These are phyloP conservation scores for Podila epigama DNA, from an alignment of 192 early-diverging fungal species.

Conservation along the genomic window DNA sequence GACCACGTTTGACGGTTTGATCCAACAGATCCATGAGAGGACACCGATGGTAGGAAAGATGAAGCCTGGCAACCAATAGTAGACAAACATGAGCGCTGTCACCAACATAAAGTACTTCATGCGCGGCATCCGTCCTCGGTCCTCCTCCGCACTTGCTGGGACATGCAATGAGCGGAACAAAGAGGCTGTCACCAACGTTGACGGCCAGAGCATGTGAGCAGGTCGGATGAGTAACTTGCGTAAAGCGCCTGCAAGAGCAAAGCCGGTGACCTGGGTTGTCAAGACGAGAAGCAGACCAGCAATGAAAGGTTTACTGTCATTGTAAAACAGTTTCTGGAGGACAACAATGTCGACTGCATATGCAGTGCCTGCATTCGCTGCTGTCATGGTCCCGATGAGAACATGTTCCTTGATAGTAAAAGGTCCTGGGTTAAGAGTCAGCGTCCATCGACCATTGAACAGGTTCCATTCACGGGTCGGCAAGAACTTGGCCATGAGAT, in stretches of 20 bases:
- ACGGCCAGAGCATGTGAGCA: conserved; percentile 70
- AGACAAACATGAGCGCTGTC: conserved; percentile 49
- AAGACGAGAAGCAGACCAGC: conserved; percentile 53
- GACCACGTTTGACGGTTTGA: conserved; percentile 40
- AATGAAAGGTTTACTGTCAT: conserved; percentile 34
- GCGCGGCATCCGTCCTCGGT: conserved; percentile 37
- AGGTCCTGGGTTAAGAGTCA: conserved; percentile 62
- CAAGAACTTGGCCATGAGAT: conserved; percentile 52
- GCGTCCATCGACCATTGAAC: conserved; percentile 42
- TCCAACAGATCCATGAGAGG: conserved; percentile 57
- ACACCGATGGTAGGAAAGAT: conserved; percentile 52
- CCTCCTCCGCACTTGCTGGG: conserved; percentile 6
- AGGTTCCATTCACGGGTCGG: conserved; percentile 57
- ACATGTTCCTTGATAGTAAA: conserved; percentile 70
- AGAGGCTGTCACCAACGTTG: conserved; percentile 63
- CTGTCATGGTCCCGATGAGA: conserved; percentile 50
- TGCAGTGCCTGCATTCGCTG: conserved; percentile 31
- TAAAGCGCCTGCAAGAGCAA: conserved; percentile 56
- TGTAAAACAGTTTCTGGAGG: conserved; percentile 53
- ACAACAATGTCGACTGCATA: conserved; percentile 57
- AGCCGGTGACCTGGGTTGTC: conserved; percentile 67
- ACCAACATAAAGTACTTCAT: conserved; percentile 54
- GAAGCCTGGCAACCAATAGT: conserved; percentile 54
- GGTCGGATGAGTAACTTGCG: conserved; percentile 66
- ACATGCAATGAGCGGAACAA: conserved; percentile 79